These are phyloP conservation scores for Canna indica DNA, from an alignment of 176 grass and related monocot genomes.

Conservation along the genomic window DNA sequence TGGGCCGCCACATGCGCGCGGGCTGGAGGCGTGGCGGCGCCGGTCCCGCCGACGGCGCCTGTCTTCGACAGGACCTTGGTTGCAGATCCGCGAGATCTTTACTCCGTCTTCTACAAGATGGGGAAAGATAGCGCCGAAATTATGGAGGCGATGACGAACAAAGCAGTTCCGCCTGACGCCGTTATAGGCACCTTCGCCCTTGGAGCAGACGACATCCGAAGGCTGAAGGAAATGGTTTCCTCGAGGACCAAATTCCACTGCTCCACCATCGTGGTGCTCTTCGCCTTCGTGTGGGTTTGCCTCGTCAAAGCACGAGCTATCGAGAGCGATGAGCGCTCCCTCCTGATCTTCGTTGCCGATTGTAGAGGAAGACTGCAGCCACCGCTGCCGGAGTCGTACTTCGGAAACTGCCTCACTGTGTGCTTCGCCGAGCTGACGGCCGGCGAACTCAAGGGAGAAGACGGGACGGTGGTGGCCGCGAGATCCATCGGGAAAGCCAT, in stretches of 20 bases:
- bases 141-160: too few relatives aligned
- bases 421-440: constrained; percentile 1
- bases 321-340: neutral
- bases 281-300: constrained; percentile 31
- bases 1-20: constrained; percentile 13
- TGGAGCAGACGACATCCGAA: constrained; percentile 3
- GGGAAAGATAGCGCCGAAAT: neutral
- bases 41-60: neutral
- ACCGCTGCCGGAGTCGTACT: constrained; percentile 23
- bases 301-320: constrained; percentile 4
- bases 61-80: constrained; percentile 28
- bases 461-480: constrained; percentile 2
- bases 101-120: neutral
- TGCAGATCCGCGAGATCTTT: constrained; percentile 8
- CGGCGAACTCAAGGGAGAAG: constrained; percentile 1
- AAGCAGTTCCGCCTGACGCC: neutral
- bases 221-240: constrained; percentile 9
- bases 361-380: constrained; percentile 26
- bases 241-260: neutral
- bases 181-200: constrained; percentile 12
- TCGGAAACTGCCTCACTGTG: constrained; percentile 29
- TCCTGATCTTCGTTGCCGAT: constrained; percentile 27
- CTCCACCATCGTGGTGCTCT: constrained; percentile 18
- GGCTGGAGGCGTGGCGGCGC: neutral
- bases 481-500: constrained; percentile 8